A percentile compares a stretch with the other conserved stretches of the same genome.
Evolutionary conservation across 495 filamentous ascomycete genomes (phyloP).

Genomic region (Friedmanniomyces endolithicus): DNA sequence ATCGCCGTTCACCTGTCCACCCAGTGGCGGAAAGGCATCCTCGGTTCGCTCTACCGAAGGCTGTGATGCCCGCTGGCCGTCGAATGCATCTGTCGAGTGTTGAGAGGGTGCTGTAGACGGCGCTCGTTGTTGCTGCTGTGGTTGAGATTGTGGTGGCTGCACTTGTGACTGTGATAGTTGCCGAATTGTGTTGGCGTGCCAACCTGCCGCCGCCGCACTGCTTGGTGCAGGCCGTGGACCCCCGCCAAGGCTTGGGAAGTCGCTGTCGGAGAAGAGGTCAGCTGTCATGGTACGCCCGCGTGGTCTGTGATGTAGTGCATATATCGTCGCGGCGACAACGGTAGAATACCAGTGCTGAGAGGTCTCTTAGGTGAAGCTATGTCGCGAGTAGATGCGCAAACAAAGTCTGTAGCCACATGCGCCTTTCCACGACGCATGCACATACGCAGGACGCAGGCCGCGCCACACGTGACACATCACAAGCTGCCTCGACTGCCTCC

Average conservation of each 20-base stretch:
- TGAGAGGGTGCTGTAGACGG: conserved; percentile 18
- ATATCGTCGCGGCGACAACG: neutral
- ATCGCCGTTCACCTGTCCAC: conserved; percentile 58
- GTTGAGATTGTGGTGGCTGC: conserved; percentile 4
- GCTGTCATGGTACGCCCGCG: neutral
- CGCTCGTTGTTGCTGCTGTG: conserved; percentile 10
- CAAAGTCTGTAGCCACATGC: neutral
- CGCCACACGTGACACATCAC: neutral
- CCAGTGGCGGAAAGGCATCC: conserved; percentile 77
- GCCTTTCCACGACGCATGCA: neutral
- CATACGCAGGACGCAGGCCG: neutral
- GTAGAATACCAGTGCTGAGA: neutral
- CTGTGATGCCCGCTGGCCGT: conserved; percentile 9
- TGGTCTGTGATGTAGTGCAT: too few species aligned
- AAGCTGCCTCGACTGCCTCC: neutral
- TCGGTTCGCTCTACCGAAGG: neutral
- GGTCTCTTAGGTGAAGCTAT: too few species aligned
- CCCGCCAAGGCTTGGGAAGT: conserved; percentile 19
- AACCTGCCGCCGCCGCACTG: conserved; percentile 8
- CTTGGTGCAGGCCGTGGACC: conserved; percentile 12
- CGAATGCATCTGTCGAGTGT: conserved; percentile 14
- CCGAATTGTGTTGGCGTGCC: conserved; percentile 14
- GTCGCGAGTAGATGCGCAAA: neutral
- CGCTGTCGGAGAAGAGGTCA: conserved; percentile 13
- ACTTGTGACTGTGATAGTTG: conserved; percentile 3